Evolutionary conservation across 352 stramenopile genomes (phyloP), one percentile per base, ranked within the genome.

Genomic region (Globisporangium radiosum): DNA sequence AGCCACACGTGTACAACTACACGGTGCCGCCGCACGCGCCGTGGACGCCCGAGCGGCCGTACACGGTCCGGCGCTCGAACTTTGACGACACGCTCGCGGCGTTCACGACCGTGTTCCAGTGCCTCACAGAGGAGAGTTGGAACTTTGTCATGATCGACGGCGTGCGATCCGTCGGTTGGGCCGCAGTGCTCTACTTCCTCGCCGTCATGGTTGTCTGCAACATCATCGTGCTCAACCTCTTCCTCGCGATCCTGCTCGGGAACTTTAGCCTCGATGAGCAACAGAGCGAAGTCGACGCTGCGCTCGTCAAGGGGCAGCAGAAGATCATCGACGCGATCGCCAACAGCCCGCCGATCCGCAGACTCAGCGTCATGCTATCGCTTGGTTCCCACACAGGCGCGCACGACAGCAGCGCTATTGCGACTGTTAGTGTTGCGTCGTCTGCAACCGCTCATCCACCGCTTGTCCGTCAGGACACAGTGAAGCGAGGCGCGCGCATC

Each of bases 171-270:
- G 72, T 62, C 9, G 69, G 68, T 33, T 77, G 65, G 68, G 54
- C 40, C 19, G 70, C 70, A 11, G 52, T 69, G 5, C 4, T 78
- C 15, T 96, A 90, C 61, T 88, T 92, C 49, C 11, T 94, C 15
- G 36, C 63, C 8, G 71, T 80, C 7, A 77, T 96, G 66, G 59
- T 96, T 0, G 67, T 96, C 37, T 83, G 86, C 39, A 78, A 85
- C 38, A 95, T 95, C 70, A 86, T 94, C 59, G 73, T 95, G 17
- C 64, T 97, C 9, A 96, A 96, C 59, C 63, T 97, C 8, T 95
- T 97, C 57, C 70, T 96, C 4, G 89, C 87, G 0, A 95, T 97
- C 63, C 60, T 97, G 14, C 70, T 97, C 9, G 71, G 74, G 38
- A 86, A 90, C 54, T 97, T 96, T 60, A 83, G 77, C 39, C 44